These are phyloP conservation scores for Wickerhamomyces bisporus DNA, from an alignment of 805 yeast genomes.

Conservation along the genomic window DNA sequence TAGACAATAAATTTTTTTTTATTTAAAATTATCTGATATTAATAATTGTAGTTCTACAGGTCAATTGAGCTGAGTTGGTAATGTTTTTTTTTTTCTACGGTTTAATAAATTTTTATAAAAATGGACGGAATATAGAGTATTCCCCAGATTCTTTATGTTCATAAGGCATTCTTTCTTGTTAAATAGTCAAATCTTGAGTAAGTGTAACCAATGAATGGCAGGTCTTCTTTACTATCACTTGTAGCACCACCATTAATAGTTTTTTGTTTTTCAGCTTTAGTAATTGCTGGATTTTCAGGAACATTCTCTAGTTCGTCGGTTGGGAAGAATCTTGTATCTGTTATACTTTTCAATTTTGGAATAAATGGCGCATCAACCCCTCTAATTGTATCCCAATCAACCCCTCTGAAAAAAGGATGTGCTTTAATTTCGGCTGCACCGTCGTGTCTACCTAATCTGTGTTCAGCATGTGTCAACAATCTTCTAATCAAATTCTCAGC, in stretches of 20 bases:
- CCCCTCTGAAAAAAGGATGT: slow-evolving; percentile 81
- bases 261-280: slow-evolving; percentile 61
- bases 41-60: too few species aligned
- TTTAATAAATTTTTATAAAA: too few species aligned
- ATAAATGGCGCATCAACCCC: slow-evolving; percentile 86
- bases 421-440: slow-evolving; percentile 60
- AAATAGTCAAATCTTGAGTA: slow-evolving; percentile 91
- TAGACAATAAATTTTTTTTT: too few species aligned
- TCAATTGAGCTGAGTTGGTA: too few species aligned
- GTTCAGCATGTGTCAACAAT: slow-evolving; percentile 81
- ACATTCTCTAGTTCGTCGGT: slow-evolving; percentile 93
- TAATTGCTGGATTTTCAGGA: slow-evolving; percentile 80
- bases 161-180: slow-evolving; percentile 61
- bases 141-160: too few species aligned
- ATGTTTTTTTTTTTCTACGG: too few species aligned
- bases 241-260: slow-evolving; percentile 34
- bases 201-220: slow-evolving; percentile 97
- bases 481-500: slow-evolving; percentile 85
- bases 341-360: slow-evolving; percentile 85
- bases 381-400: slow-evolving; percentile 74
- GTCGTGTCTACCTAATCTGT: slow-evolving; percentile 66
- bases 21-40: too few species aligned
- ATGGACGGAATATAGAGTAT: too few species aligned
- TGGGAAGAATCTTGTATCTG: slow-evolving; percentile 97
- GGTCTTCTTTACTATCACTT: slow-evolving; percentile 67